phyloP scores from a whole-genome alignment of 2,329 filamentous ascomycete genomes.

The Aspergillus uvarum region DNA sequence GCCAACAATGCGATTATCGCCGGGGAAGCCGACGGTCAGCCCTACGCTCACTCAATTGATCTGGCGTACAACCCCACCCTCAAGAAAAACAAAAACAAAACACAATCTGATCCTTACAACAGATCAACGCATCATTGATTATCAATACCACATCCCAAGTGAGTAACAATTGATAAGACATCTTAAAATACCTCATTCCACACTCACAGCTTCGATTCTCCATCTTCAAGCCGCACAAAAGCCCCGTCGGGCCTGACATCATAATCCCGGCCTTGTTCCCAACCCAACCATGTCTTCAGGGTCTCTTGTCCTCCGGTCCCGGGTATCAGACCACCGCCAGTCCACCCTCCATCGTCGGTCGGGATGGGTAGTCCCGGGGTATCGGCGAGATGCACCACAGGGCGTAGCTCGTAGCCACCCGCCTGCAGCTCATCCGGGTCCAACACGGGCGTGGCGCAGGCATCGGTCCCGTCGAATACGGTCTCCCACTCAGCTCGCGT shows the following conservation, averaged over 20 bases:
- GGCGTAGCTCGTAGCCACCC: conserved; percentile 51
- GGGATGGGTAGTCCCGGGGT: conserved; percentile 65
- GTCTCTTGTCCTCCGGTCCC: conserved; percentile 72
- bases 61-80: neutral
- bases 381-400: conserved; percentile 54
- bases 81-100: neutral
- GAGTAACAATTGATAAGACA: neutral
- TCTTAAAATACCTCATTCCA: neutral
- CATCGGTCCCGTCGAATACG: conserved; percentile 86
- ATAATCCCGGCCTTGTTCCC: conserved; percentile 71
- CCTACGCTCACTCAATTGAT: neutral
- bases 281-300: conserved; percentile 72
- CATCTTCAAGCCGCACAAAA: conserved; percentile 52
- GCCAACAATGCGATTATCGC: neutral
- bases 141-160: neutral
- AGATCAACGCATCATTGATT: neutral
- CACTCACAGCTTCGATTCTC: conserved; percentile 28
- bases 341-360: conserved; percentile 68
- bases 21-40: neutral
- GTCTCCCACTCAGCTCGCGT: conserved; percentile 77
- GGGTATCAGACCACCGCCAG: conserved; percentile 57
- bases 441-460: conserved; percentile 86
- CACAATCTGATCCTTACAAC: too few relatives aligned
- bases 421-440: conserved; percentile 69
- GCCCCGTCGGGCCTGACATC: conserved; percentile 61